Evolutionary conservation across 169 alveolate species (phyloP), one percentile per base, ranked within the genome.

Genomic region (Eimeria acervulina): DNA sequence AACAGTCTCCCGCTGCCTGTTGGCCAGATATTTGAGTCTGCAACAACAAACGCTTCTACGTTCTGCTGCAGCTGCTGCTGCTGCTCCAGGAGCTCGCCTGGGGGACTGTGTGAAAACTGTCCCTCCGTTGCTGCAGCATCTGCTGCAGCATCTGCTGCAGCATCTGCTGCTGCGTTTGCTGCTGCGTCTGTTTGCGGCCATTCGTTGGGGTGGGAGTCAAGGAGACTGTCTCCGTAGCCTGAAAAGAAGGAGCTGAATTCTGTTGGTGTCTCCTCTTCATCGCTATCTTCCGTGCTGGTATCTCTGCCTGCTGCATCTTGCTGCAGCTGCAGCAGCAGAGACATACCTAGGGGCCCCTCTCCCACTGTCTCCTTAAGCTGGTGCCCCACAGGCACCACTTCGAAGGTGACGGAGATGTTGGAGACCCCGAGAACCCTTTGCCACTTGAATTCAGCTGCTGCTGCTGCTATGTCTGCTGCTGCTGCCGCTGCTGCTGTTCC

Each of bases 281-380:
- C 83, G 17, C 83, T 70, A 1, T 70, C 83, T 7, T 70, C 83
- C 26, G 83, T 28, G 19, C 83, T 70, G 2, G 83, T 70, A 51
- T 78, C 89, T 78, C 89, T 78, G 6, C 40, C 66, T 28, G 23
- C 19, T 42, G 40, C 89, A 38, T 44, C 66, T 44, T 78, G 66
- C 63, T 78, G 89, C 85, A 40, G 55, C 89, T 78, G 89, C 63
- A 78, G 55, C 66, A 78, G 89, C 66, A 78, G 36, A 2, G 89
- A 13, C 89, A 78, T 78, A 2, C 66, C 89, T 17, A 78, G 66
- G 63, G 55, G 89, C 63, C 23, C 63, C 89, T 40, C 89, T 12
- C 66, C 63, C 3, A 78, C 68, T 78, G 66, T 78, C 89, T 78
- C 63, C 89, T 78, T 78, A 6, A 38, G 23, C 15, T 12, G 38